Base-by-base conservation (phyloP, 2,329 filamentous ascomycete genomes). In the Aspergillus fumigatus region DNA sequence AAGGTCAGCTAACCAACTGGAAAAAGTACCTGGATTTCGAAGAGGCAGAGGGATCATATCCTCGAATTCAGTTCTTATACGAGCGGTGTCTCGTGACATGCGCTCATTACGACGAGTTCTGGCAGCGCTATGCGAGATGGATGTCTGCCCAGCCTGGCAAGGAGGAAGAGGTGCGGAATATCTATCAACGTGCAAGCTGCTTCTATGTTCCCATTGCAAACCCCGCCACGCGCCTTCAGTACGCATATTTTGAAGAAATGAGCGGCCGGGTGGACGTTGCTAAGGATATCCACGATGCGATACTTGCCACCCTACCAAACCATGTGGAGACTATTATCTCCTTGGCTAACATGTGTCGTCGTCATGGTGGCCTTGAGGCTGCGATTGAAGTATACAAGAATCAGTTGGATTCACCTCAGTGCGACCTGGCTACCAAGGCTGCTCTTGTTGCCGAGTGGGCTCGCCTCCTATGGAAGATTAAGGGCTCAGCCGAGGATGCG, bases 1-100 rank as follows among this genome's bases (percentile, higher is more conserved):
- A 94, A 59, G 77, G 84, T 8, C 91, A 99, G 70, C 77, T 99
- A 19, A 80, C 79, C 40, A 97, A 96, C 74, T 99, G 94, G 94
- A 85, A 89, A 67, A 96, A 96, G 69, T 99, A 97, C 67, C 84
- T 99, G 48, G 93, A 97, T 70, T 97, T 95, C 65, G 94, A 99
- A 71, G 94, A 99, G 75, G 77, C 82, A 0, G 88, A 96, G 72
- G 91, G 89, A 52, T 85, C 92, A 62, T 90, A 86, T 63, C 75
- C 80, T 14, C 85, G 94, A 57, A 88, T 83, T 48, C 84, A 89
- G 5, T 94, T 94, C 68, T 77, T 99, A 32, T 97, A 99, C 71
- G 94, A 99, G 78, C 87, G 94, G 52, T 97, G 92, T 67, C 76
- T 99, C 52, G 90, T 96, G 38, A 93, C 91, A 0, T 95, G 90